A percentile compares a stretch with the other conserved stretches of the same genome.
Evolutionary conservation across 2,329 filamentous ascomycete species (phyloP).

Genomic region (Xylariaceae sp.): DNA sequence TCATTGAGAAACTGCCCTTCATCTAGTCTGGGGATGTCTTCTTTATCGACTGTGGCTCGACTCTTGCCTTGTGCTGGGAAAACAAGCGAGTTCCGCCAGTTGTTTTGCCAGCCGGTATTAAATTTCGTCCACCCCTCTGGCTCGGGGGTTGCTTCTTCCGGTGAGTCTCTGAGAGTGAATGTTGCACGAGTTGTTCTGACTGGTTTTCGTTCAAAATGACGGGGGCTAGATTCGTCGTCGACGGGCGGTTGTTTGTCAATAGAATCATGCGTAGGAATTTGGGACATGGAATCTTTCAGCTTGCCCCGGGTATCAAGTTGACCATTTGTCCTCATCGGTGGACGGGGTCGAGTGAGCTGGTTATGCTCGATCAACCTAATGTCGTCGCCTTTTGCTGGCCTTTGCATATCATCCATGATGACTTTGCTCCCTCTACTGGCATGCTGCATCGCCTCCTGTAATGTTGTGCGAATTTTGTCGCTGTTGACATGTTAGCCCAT

Average conservation of each 20-base stretch:
- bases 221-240: not conserved
- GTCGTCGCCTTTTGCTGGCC: constrained; percentile 9
- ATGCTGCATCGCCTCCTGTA: not conserved
- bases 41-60: constrained; percentile 61
- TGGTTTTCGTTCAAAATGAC: too few relatives aligned
- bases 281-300: constrained; percentile 19
- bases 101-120: constrained; percentile 46
- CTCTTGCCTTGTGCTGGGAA: constrained; percentile 57
- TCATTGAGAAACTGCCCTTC: constrained; percentile 89
- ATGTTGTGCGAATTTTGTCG: not conserved
- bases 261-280: not conserved
- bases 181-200: constrained; percentile 13
- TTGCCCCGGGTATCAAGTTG: constrained; percentile 5
- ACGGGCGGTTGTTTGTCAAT: constrained; percentile 2
- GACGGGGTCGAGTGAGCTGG: not conserved
- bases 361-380: constrained; percentile 23
- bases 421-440: not conserved
- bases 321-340: not conserved
- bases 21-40: constrained; percentile 74
- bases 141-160: constrained; percentile 8
- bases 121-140: constrained; percentile 43
- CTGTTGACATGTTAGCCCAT: too few relatives aligned
- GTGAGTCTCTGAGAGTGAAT: constrained; percentile 12
- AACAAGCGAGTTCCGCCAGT: constrained; percentile 56
- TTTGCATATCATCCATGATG: not conserved